Evolutionary conservation across 2,329 filamentous ascomycete genomes (phyloP), one percentile per base, ranked within the genome.

Genomic region (Colletotrichum echinochloae): DNA sequence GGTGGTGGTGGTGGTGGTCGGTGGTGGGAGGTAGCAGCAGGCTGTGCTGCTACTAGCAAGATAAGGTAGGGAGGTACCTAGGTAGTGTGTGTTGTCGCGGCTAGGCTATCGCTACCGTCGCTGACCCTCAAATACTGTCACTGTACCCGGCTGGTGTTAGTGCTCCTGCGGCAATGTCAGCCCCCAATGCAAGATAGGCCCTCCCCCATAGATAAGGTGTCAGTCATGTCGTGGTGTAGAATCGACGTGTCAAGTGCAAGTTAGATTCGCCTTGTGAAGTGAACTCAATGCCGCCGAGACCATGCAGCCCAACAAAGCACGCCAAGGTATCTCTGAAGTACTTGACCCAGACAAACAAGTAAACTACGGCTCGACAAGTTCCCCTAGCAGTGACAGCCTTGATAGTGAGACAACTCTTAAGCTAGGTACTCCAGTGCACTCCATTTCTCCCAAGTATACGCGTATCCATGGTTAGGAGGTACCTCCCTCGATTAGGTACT

Each of bases 81-180:
- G n/a, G n/a, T n/a, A n/a, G 23, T 63, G 35, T 33, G 30, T 63
- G 35, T 49, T 55, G 60, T 28, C 33, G 48, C 26, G 26, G 33
- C 59, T 60, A 26, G 54, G n/a, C 16, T 56, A 39, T 39, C 8
- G 54, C 54, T 39, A 35, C 35, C 18, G 30, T 39, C 54, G 23
- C 33, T 55, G n/a, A n/a, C 33, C 33, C n/a, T 39, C 35, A 39
- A 14, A 14, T 56, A 56, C 14, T 26, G 6, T 9, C 12, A 37
- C 9, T 16, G 52, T 33, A 56, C 12, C 52, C 5, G 26, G 26
- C 16, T 33, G 49, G 8, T 33, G 49, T 33, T 54, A 33, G 49
- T 54, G 49, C 49, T 30, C 3, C 26, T 30, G 48, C 26, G 26
- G 26, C 28, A 52, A 26, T 49, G 28, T 30, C 48, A 51, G 48